Evolutionary conservation across 148 eudicot genomes (phyloP), one percentile per base, ranked within the genome.

Genomic region (Rhododendron kiyosumense): DNA sequence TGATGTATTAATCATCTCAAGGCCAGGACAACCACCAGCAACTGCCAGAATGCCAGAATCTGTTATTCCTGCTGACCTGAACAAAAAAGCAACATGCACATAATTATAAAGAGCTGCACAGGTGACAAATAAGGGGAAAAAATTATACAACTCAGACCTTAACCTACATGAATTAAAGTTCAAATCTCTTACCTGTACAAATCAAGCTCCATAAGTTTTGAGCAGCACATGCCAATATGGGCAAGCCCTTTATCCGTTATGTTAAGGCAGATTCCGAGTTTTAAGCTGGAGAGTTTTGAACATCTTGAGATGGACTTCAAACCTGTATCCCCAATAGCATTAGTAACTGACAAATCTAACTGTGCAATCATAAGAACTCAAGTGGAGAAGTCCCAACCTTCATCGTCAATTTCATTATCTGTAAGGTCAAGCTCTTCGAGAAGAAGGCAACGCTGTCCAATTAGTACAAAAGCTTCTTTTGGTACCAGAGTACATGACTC

Each of bases 371-470:
- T 17, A n/a, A 51, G 84, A 79, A 79, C 71, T 65, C 81, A 6
- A 87, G 45, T 49, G 54, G 81, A 69, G 43, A 81, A 34, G 18
- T 28, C 22, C 69, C 26, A 74, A 95, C 99, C 99, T 93, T 93
- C 97, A 88, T 96, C 93, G 76, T 95, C 98, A 65, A 96, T 90
- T 84, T 93, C 95, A 89, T 93, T 96, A 83, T 96, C 99, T 5
- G 99, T 96, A 74, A 96, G 86, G 86, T 96, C 99, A 87, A 96
- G 98, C 91, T 96, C 99, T 88, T 96, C 94, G 22, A 96, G 91
- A 51, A 89, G 87, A 84, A 83, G 94, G 87, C 99, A 96, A 49
- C 90, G 86, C 87, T 90, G 91, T 85, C 99, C 99, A 87, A 96
- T 90, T 89, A 95, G 89, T 77, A 94, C 91, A 87, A 95, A 96